Conservation (phyloP, 176 grass and related monocot species). For the Pontederia paniculata region DNA sequence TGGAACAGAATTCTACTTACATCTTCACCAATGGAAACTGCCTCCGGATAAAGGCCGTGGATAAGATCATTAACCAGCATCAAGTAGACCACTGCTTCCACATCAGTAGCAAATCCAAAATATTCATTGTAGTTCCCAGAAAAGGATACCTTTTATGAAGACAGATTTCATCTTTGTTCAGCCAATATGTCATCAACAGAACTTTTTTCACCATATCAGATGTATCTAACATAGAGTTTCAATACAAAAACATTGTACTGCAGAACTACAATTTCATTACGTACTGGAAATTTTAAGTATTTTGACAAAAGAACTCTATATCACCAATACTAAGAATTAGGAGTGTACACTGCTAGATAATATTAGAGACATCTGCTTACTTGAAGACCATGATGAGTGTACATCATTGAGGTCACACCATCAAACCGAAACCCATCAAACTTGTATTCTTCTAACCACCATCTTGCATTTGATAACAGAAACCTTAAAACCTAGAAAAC, state of each 20-base stretch:
- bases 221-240: no score
- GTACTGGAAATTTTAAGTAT: no score
- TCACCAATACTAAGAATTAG: no score
- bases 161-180: no score
- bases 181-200: no score
- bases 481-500: conserved; percentile 60
- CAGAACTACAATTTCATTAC: no score
- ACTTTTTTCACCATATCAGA: no score
- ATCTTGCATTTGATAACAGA: conserved; percentile 88
- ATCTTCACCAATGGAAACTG: conserved; percentile 75
- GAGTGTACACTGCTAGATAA: no score
- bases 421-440: conserved; percentile 94
- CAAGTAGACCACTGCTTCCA: conserved; percentile 81
- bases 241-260: no score
- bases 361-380: conserved; percentile 22
- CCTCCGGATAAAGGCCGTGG: conserved; percentile 73
- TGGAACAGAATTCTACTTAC: conserved; percentile 31
- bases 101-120: conserved; percentile 80
- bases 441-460: conserved; percentile 95
- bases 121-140: conserved; percentile 86
- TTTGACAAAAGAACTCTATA: background rate
- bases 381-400: conserved; percentile 80
- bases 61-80: conserved; percentile 93
- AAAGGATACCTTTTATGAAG: conserved; percentile 39
- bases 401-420: conserved; percentile 96